A percentile compares a stretch with the other conserved stretches of the same genome.
Evolutionary conservation across 2,329 filamentous ascomycete species (phyloP).

Genomic region (Mollisia scopiformis): DNA sequence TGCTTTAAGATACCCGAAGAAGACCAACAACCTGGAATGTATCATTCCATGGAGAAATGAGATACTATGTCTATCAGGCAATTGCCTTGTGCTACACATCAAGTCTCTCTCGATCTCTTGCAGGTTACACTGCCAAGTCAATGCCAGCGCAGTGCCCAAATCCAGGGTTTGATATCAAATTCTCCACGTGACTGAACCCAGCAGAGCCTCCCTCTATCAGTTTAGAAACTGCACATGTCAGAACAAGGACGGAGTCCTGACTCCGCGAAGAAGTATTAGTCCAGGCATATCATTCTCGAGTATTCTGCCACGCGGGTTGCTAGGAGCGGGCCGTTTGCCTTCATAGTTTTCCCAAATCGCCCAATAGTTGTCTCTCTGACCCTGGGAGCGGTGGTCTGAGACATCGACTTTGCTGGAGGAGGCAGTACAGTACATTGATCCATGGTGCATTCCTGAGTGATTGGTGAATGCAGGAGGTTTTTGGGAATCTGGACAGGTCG

Average conservation of each 20-base stretch:
- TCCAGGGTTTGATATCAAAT: background rate
- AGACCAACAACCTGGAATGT: background rate
- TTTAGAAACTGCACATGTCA: background rate
- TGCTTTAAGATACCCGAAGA: conserved; percentile 18
- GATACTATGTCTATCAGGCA: background rate
- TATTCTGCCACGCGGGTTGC: background rate
- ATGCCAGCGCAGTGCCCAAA: background rate
- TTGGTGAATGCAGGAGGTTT: background rate
- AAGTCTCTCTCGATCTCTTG: background rate
- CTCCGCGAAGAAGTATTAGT: background rate
- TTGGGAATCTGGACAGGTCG: background rate
- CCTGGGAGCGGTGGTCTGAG: conserved; percentile 1
- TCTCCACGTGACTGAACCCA: background rate
- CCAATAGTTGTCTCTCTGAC: background rate
- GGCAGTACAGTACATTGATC: background rate
- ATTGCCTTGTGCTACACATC: background rate
- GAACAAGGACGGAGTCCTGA: background rate
- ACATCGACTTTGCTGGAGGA: background rate
- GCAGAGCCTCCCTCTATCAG: background rate
- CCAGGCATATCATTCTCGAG: background rate
- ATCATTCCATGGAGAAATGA: background rate
- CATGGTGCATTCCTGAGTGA: background rate
- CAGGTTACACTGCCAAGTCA: background rate
- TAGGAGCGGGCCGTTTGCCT: background rate
- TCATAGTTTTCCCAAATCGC: background rate